Base-by-base conservation (phyloP, 257 asterid genomes). In the Rhazya stricta region DNA sequence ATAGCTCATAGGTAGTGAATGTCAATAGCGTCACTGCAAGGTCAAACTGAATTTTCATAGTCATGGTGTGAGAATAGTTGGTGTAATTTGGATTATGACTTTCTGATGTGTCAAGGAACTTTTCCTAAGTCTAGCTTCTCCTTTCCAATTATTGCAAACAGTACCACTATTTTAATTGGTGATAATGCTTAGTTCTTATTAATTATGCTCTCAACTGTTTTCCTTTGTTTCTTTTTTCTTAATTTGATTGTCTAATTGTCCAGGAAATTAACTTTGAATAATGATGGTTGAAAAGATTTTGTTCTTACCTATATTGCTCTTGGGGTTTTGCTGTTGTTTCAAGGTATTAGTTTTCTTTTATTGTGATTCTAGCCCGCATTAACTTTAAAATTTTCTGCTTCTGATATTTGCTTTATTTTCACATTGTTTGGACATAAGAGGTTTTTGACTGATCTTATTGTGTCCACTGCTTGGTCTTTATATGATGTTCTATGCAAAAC, bases 1-100 rank as follows among this genome's bases (percentile, higher is more conserved):
- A 73, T 66, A 75, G 79, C 51, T 66, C 79, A 66, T 37, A 65
- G 42, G 43, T 63, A 75, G 79, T 25, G 79, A 50, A 75, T 51
- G 67, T 13, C 29, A 51, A 75, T 66, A 75, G 46, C 56, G 66
- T 75, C 27, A 66, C 79, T 67, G 57, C 43, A 41, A 65, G 73
- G 53, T 75, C 51, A 60, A 53, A 72, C 71, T 74, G 69, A 72
- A 41, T 73, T 56, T 39, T 56, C 34, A 56, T 23, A 16, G 25
- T 41, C 9, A 42, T 34, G 13, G 29, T 25, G 9, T 19, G 15
- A 16, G 18, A 30, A 37, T 29, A 13, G 57, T 61, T 21, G 78
- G 67, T 50, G 43, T 27, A 75, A 48, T 62, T 30, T 65, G 41
- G n/a, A 3, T 19, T 37, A 63, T 65, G 72, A 48, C 18, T n/a